Percentiles rank a stretch among this genome's conserved stretches.
These are phyloP conservation scores for Citrullus mucosospermus DNA, from an alignment of 306 rosid species.

Conservation along the genomic window DNA sequence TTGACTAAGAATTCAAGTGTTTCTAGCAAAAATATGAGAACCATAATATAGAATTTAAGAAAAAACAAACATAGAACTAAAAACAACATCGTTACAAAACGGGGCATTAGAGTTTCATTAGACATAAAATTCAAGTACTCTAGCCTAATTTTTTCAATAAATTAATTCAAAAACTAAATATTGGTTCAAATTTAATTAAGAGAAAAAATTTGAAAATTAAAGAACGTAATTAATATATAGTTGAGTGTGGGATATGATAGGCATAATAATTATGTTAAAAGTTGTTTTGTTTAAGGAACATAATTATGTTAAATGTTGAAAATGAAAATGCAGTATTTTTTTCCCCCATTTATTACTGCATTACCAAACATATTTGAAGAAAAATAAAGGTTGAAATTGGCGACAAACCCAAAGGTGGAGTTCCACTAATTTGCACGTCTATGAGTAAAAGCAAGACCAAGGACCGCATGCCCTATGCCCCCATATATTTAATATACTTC, in stretches of 20 bases:
- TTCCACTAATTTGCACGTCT: constrained; percentile 2
- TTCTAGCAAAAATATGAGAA: too few relatives aligned
- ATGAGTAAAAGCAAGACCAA: background rate
- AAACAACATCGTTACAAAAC: too few relatives aligned
- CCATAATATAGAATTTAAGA: too few relatives aligned
- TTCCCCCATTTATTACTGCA: background rate
- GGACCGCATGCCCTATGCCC: background rate
- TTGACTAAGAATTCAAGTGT: too few relatives aligned
- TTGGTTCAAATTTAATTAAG: too few relatives aligned
- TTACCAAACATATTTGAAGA: background rate
- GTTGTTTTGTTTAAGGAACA: background rate
- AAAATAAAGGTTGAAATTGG: background rate
- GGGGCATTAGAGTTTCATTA: too few relatives aligned
- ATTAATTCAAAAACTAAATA: too few relatives aligned
- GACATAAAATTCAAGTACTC: too few relatives aligned
- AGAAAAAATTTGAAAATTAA: too few relatives aligned
- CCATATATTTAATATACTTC: background rate
- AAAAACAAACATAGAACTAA: too few relatives aligned
- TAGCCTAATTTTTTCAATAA: too few relatives aligned
- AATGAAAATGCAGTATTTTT: background rate
- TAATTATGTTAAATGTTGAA: background rate
- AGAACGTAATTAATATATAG: background rate
- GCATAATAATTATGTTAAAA: background rate
- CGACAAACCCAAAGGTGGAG: background rate
- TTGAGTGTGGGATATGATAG: background rate